Percentiles rank a stretch among this genome's conserved stretches.
phyloP scores from a whole-genome alignment of 1,284 basidiomycete species.

The Puccinia novopanici region DNA sequence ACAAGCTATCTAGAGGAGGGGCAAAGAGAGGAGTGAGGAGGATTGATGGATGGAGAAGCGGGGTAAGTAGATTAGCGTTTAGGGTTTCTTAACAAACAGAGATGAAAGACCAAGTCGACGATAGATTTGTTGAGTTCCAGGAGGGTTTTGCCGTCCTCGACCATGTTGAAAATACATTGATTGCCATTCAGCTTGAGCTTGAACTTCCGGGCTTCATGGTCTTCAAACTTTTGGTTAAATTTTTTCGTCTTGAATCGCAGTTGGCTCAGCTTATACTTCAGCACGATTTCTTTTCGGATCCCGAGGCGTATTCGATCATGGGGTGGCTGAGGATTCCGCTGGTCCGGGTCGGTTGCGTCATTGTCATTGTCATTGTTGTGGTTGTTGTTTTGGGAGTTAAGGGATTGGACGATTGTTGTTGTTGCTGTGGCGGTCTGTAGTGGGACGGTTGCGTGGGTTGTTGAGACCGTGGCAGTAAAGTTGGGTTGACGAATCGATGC shows the following conservation, averaged over 20 bases:
- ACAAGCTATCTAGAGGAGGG: neutral
- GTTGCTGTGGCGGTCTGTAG: neutral
- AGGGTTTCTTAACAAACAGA: slow-evolving; percentile 6
- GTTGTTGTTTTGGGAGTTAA: neutral
- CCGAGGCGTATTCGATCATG: neutral
- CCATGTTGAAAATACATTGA: slow-evolving; percentile 37
- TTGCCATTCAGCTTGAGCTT: slow-evolving; percentile 26
- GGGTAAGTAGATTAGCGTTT: neutral
- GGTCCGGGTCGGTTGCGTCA: no score
- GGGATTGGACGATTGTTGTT: neutral
- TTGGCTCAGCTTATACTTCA: slow-evolving; percentile 6
- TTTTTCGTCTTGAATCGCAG: slow-evolving; percentile 5
- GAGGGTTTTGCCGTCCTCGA: slow-evolving; percentile 21
- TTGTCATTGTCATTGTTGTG: neutral
- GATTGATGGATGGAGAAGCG: neutral
- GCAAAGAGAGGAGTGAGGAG: neutral
- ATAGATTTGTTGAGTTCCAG: slow-evolving; percentile 23
- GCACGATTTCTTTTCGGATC: neutral
- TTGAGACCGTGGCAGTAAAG: slow-evolving; percentile 10
- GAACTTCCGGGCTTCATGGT: slow-evolving; percentile 3
- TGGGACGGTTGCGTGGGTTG: neutral
- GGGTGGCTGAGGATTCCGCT: neutral
- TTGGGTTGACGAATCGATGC: neutral
- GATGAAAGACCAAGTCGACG: slow-evolving; percentile 24
- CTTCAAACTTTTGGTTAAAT: slow-evolving; percentile 21